A percentile compares a stretch with the other conserved stretches of the same genome.
Conservation (phyloP, 805 yeast species). For the Nakazawaea molendinolei region DNA sequence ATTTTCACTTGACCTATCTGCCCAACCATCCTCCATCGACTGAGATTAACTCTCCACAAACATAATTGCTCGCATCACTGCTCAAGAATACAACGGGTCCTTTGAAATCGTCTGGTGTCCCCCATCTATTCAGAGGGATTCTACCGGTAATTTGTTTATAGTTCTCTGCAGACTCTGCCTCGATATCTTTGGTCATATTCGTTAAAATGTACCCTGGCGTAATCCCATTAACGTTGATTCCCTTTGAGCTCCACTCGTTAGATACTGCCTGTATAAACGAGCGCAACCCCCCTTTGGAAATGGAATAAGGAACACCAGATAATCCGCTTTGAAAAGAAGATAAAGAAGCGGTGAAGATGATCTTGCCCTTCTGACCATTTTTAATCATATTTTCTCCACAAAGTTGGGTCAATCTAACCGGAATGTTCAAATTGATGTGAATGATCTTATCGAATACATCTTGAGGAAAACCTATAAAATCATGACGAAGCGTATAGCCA, state of each 20-base stretch:
- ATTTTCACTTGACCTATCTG: slow-evolving; percentile 13
- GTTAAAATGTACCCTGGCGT: slow-evolving; percentile 45
- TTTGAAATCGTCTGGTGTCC: slow-evolving; percentile 38
- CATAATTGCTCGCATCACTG: slow-evolving; percentile 42
- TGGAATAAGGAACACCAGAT: slow-evolving; percentile 31
- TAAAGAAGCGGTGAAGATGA: slow-evolving; percentile 36
- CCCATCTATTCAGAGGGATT: slow-evolving; percentile 42
- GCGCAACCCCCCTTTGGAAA: slow-evolving; percentile 34
- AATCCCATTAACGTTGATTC: slow-evolving; percentile 40
- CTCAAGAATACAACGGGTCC: slow-evolving; percentile 40
- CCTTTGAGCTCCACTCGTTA: slow-evolving; percentile 38
- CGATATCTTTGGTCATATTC: slow-evolving; percentile 31
- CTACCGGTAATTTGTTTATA: slow-evolving; percentile 25
- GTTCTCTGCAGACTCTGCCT: slow-evolving; percentile 22
- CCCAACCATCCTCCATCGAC: slow-evolving; percentile 54
- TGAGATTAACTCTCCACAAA: slow-evolving; percentile 42
- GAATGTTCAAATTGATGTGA: slow-evolving; percentile 34
- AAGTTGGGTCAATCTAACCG: slow-evolving; percentile 28
- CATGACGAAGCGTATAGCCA: slow-evolving; percentile 27
- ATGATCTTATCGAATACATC: slow-evolving; percentile 32
- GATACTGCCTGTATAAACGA: slow-evolving; percentile 30
- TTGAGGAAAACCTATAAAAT: slow-evolving; percentile 29
- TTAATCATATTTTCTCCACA: slow-evolving; percentile 30
- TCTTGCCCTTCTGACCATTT: slow-evolving; percentile 28
- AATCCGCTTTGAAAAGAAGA: slow-evolving; percentile 34